Conservation (phyloP, 352 stramenopile species). For the Phytophthora pseudosyringae region DNA sequence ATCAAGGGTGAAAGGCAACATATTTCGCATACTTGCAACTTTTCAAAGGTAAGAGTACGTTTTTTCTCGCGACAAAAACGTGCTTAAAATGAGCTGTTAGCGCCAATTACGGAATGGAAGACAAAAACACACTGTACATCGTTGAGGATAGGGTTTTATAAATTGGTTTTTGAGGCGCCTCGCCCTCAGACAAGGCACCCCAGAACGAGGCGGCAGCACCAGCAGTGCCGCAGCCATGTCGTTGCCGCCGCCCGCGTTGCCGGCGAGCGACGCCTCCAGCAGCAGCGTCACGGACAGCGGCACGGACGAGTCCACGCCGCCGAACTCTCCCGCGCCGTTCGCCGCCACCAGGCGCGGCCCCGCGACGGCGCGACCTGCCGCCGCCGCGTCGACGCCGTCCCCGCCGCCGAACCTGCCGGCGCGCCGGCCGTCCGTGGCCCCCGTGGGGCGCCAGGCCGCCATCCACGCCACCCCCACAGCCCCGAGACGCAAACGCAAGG, state of each 20-base stretch:
- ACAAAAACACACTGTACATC: too few species aligned
- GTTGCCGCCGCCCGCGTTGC: conserved; percentile 9
- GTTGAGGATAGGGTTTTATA: too few species aligned
- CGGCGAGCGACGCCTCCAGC: conserved; percentile 34
- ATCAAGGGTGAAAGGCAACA: too few species aligned
- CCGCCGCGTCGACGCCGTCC: conserved; percentile 34
- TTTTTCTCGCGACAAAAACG: too few species aligned
- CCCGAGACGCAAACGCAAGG: conserved; percentile 44
- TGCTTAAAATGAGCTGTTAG: too few species aligned
- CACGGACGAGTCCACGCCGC: conserved; percentile 35
- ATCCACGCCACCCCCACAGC: conserved; percentile 50
- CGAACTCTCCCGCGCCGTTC: conserved; percentile 34
- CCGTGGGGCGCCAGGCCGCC: conserved; percentile 46
- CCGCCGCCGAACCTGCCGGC: conserved; percentile 36
- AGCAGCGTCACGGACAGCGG: conserved; percentile 43
- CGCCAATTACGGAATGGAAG: too few species aligned
- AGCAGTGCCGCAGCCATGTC: conserved; percentile 21
- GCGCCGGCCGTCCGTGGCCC: conserved; percentile 36
- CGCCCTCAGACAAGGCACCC: too few species aligned
- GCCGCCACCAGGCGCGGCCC: conserved; percentile 22
- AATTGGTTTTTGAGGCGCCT: too few species aligned
- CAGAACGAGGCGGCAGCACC: too few species aligned
- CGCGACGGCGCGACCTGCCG: background rate
- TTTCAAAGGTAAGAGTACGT: too few species aligned
- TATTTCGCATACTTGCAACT: too few species aligned